phyloP scores from a whole-genome alignment of 129 eudicot species.

The Sambucus nigra region DNA sequence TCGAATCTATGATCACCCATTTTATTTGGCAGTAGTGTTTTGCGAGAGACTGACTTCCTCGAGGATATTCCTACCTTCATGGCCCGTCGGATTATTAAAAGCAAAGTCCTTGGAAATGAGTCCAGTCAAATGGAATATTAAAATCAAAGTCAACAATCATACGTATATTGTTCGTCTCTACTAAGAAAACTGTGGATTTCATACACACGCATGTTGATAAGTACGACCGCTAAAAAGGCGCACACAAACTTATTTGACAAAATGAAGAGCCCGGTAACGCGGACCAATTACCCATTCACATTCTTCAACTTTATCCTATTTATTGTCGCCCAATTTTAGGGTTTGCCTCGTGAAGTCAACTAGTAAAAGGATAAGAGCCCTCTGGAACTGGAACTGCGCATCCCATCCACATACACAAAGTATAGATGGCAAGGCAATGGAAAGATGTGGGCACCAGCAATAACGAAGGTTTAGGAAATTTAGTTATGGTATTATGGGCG shows the following conservation, averaged over 20 bases:
- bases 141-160: no score
- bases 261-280: neutral
- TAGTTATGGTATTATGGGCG: slow-evolving; percentile 18
- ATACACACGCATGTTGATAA: neutral
- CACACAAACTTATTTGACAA: no score
- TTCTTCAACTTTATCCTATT: neutral
- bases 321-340: neutral
- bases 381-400: slow-evolving; percentile 7
- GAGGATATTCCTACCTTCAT: no score
- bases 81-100: no score
- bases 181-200: no score
- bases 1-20: no score
- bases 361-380: slow-evolving; percentile 10
- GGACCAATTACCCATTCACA: neutral
- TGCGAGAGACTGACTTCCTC: no score
- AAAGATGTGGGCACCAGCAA: neutral
- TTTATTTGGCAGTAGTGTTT: no score
- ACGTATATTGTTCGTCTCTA: no score
- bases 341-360: neutral
- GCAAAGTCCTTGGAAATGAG: no score
- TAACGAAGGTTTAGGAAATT: slow-evolving; percentile 8
- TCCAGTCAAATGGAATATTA: no score
- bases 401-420: neutral
- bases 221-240: neutral
- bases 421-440: slow-evolving; percentile 20